Base-by-base conservation (phyloP, 805 yeast genomes). In the Cyberlindnera misumaiensis region DNA sequence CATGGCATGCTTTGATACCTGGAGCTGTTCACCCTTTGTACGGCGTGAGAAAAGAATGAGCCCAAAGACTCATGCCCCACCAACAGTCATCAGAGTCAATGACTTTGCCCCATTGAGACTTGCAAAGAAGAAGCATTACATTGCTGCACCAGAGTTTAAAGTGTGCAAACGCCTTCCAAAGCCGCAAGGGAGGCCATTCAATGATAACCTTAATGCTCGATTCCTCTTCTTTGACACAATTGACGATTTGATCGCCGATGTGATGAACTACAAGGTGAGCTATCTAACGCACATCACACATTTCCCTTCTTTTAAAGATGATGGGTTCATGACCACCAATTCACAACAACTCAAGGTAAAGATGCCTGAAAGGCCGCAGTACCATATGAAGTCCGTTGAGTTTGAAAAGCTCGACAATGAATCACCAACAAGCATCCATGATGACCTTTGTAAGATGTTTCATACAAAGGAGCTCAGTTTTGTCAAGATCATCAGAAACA, bases 401-500 rank as follows among this genome's bases (percentile, higher is more conserved):
- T 53, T 53, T 35, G 46, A 46, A 32, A 34, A 51, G 45, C 32
- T 39, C 49, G 20, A 24, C 17, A 32, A 34, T 12, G 22, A 26
- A 10, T n/a, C 18, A 12, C 32, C 26, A 5, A 36, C 24, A 6
- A 39, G 30, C 12, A 44, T 53, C 11, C 41, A 44, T 28, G 31
- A 41, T 13, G 52, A 51, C 5, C 38, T 55, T 7, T 48, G 54
- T 33, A 26, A 36, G 2, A 30, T 40, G 12, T 53, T 52, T 29
- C 25, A 44, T 4, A 38, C 45, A 10, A 26, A 39, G 2, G 47
- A 45, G 3, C 53, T 67, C 35, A 53, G 57, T 3, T 67, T 66
- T 35, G 60, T 65, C 10, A 61, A 63, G 39, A 57, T 65, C 14
- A 58, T 64, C 20, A 54, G 73, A 48, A 65, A 64, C 39, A 58